Base-by-base conservation (phyloP, 495 filamentous ascomycete genomes). In the Hypoxylon trugodes region DNA sequence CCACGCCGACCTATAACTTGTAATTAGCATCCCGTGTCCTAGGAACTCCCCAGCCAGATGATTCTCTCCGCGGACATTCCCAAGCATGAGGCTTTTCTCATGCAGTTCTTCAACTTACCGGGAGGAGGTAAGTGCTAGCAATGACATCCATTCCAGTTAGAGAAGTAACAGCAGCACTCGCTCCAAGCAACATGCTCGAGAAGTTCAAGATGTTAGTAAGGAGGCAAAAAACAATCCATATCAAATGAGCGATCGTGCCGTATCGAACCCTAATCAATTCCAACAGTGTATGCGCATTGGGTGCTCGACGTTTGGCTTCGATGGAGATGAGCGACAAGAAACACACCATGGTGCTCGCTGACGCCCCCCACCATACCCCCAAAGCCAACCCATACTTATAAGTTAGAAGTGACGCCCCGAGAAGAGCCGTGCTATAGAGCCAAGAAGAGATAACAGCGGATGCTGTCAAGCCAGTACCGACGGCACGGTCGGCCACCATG, bases 281-380 rank as follows among this genome's bases (percentile, higher is more conserved):
- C n/a, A 47, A 15, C 43, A 47, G 32, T 1, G 43, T 47, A 15
- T 47, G 43, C 24, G 43, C 43, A 19, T 47, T 47, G 13, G 43
- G 43, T 18, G 43, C 43, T 16, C 43, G 24, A 10, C 43, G 43
- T 15, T 47, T 47, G 10, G 43, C 43, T 47, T 47, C 43, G 43
- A 47, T 47, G 13, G 43, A 47, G 6, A 47, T 47, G 43, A 47
- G 43, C 26, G 43, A 47, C 24, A 47, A 18, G 24, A 47, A 47
- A 19, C 43, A 47, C 25, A 47, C 43, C 43, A 47, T 47, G 13
- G 43, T 47, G n/a, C 43, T 47, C n/a, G 43, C 43, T 25, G 43
- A 47, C 15, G 43, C 43, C 3, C 43, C 43, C 43, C 43, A 47
- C 43, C 43, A 47, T 7, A 47, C 43, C 30, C 43, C 43, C 18